phyloP scores from a whole-genome alignment of 2,329 filamentous ascomycete species.

The Colletotrichum zoysiae region DNA sequence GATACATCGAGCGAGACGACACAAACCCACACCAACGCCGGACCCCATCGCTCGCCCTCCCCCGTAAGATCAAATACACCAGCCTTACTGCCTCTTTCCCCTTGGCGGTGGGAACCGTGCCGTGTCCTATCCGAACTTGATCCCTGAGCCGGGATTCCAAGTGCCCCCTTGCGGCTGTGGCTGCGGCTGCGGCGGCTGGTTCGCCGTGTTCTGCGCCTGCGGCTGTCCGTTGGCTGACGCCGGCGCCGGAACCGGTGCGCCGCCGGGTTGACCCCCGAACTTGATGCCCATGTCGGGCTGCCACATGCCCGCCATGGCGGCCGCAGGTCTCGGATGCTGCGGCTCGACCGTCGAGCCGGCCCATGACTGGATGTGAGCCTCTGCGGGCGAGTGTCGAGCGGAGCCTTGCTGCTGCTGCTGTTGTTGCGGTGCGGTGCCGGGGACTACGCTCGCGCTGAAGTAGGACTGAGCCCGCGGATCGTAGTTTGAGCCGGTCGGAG shows the following conservation, averaged over 20 bases:
- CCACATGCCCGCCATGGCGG: conserved; percentile 72
- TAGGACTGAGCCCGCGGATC: conserved; percentile 42
- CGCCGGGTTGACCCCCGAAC: conserved; percentile 67
- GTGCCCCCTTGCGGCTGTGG: conserved; percentile 54
- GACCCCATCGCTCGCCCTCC: conserved; percentile 1
- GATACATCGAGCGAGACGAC: conserved; percentile 26
- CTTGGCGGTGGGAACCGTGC: conserved; percentile 27
- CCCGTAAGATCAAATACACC: background rate
- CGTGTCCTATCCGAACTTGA: conserved; percentile 63
- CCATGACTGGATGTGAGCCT: conserved; percentile 72
- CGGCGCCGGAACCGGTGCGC: conserved; percentile 42
- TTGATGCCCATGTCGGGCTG: conserved; percentile 84
- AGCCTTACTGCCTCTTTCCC: background rate
- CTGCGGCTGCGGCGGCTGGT: conserved; percentile 44
- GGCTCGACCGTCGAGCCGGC: conserved; percentile 65
- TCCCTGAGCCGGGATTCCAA: conserved; percentile 71
- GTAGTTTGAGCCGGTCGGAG: conserved; percentile 40
- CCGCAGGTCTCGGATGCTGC: conserved; percentile 65
- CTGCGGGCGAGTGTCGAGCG: conserved; percentile 49
- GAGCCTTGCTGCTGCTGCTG: conserved; percentile 43
- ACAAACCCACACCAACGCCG: conserved; percentile 25
- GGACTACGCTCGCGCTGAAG: conserved; percentile 38
- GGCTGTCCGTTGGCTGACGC: conserved; percentile 43
- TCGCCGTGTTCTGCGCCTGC: conserved; percentile 31
- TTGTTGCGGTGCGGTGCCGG: conserved; percentile 24